Base-by-base conservation (phyloP, 2,329 filamentous ascomycete species). In the Fusarium foetens region DNA sequence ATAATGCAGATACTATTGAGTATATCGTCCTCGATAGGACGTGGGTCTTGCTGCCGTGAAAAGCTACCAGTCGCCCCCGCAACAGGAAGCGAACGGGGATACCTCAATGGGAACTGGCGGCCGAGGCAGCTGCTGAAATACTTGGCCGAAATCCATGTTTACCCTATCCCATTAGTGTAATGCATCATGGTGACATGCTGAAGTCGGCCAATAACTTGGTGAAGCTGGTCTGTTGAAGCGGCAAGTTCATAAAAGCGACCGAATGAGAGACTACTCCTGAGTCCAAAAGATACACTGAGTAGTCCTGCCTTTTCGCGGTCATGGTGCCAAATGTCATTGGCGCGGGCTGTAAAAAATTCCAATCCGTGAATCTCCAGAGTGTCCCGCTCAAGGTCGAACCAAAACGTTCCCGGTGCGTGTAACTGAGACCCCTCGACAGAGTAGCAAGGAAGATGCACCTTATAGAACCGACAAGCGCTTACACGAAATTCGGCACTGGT, bases 301-400 rank as follows among this genome's bases (percentile, higher is more conserved):
- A 31, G 45, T 48, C 45, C 45, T 12, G 11, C 21, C 27, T 48
- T 48, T 48, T n/a, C 10, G 7, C 21, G 14, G 14, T 52, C 45
- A 31, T 25, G 9, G 8, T 2, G 11, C 45, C 35, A 52, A 19
- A 52, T 2, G 11, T 52, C 35, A 9, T 21, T 14, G n/a, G n/a
- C n/a, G n/a, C n/a, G n/a, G 11, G 17, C 19, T 11, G 11, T 19
- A 23, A 59, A 35, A 9, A 27, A 17, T 1, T n/a, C 9, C 3
- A 38, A n/a, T 10, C 45, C 45, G 4, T 4, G 3, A 6, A 59
- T 27, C 4, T 59, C 27, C 35, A 52, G 8, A 19, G 27, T 52
- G 25, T 59, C 57, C 13, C 52, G 27, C 27, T 59, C 57, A 52
- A 45, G 57, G n/a, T 41, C 52, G 45, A 59, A 17, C 45, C 19